Conservation (phyloP, 352 stramenopile species). For the Elongisporangium senticosum region DNA sequence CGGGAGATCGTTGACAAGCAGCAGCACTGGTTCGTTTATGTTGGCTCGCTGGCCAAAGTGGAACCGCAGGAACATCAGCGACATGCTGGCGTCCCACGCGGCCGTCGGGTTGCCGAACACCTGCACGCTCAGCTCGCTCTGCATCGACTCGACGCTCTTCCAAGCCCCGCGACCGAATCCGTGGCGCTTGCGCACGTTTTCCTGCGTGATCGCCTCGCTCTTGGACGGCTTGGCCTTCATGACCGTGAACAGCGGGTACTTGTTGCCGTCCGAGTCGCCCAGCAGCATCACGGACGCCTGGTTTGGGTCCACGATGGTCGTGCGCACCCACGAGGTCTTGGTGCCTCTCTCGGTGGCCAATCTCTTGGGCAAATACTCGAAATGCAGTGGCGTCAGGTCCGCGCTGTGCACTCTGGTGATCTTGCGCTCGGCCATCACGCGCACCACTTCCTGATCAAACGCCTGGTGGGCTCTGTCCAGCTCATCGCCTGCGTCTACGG, state of each 20-base stretch:
- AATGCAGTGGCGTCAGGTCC: slow-evolving; percentile 18
- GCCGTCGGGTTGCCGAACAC: slow-evolving; percentile 18
- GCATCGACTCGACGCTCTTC: slow-evolving; percentile 8
- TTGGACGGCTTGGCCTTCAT: slow-evolving; percentile 16
- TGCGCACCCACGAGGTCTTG: slow-evolving; percentile 23
- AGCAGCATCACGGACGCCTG: slow-evolving; percentile 22
- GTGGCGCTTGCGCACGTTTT: slow-evolving; percentile 13
- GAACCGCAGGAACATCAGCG: slow-evolving; percentile 17
- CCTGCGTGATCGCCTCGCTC: neutral
- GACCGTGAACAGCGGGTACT: slow-evolving; percentile 21
- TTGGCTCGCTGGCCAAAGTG: slow-evolving; percentile 16
- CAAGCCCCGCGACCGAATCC: slow-evolving; percentile 11
- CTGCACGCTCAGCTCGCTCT: slow-evolving; percentile 4
- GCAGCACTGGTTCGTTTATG: slow-evolving; percentile 13
- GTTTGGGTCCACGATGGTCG: slow-evolving; percentile 19
- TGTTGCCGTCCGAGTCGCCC: slow-evolving; percentile 13
- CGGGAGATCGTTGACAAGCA: slow-evolving; percentile 16
- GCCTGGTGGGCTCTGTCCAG: too few relatives aligned
- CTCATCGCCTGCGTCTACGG: too few relatives aligned
- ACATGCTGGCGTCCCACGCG: slow-evolving; percentile 20
- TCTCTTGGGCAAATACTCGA: slow-evolving; percentile 20
- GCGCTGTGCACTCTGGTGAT: slow-evolving; percentile 16
- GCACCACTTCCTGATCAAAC: too few relatives aligned
- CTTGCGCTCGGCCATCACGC: too few relatives aligned
- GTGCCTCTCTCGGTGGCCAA: slow-evolving; percentile 9